These are phyloP conservation scores for Candida ficus DNA, from an alignment of 805 yeast species.

Conservation along the genomic window DNA sequence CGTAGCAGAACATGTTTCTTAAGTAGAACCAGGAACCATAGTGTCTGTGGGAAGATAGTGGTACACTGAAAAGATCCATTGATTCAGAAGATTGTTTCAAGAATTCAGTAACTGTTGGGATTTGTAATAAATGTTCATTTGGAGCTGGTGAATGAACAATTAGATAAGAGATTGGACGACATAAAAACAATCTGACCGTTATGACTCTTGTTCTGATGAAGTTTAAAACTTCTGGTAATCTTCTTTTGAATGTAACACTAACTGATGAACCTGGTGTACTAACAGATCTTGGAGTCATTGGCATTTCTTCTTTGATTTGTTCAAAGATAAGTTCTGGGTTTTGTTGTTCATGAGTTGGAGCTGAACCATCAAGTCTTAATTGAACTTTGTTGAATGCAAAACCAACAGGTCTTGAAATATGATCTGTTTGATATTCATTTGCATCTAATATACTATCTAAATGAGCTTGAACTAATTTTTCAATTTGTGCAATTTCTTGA, in stretches of 20 bases:
- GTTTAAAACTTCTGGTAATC: constrained; percentile 18
- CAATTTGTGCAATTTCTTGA: constrained; percentile 19
- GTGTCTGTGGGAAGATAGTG: constrained; percentile 23
- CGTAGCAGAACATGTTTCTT: constrained; percentile 13
- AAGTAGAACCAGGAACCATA: constrained; percentile 24
- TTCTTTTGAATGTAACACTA: neutral
- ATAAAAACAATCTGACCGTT: constrained; percentile 16
- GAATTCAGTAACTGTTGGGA: constrained; percentile 14
- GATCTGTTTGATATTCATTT: constrained; percentile 8
- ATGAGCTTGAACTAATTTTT: constrained; percentile 13
- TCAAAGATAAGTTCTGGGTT: too few relatives aligned
- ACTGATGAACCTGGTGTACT: constrained; percentile 7
- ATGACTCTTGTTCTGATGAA: constrained; percentile 22
- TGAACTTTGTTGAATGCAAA: constrained; percentile 14
- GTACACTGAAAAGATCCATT: constrained; percentile 16
- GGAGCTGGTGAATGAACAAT: constrained; percentile 16
- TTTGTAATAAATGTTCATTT: neutral
- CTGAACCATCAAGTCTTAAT: neutral
- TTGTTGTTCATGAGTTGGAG: too few relatives aligned
- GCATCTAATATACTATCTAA: constrained; percentile 13
- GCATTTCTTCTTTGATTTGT: neutral
- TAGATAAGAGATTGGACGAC: constrained; percentile 18
- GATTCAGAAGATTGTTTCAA: constrained; percentile 17
- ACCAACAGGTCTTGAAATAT: constrained; percentile 18
- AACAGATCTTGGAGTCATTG: constrained; percentile 14